A percentile compares a stretch with the other conserved stretches of the same genome.
Evolutionary conservation across 495 filamentous ascomycete genomes (phyloP).

Genomic region (Aspergillus avenaceus): DNA sequence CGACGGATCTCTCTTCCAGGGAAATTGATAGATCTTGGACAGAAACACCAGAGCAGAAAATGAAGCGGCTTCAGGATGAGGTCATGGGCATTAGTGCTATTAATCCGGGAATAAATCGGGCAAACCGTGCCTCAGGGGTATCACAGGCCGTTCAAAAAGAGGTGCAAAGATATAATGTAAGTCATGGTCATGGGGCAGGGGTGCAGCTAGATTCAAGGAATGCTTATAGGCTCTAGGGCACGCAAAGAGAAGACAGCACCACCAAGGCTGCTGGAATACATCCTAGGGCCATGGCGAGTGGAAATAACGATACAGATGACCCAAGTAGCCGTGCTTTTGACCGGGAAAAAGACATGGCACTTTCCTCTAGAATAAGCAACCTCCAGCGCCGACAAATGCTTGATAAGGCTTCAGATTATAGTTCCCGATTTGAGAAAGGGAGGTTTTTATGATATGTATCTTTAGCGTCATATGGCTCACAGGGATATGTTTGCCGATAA

Average conservation of each 20-base stretch:
- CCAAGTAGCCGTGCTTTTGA: constrained; percentile 87
- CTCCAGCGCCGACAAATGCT: constrained; percentile 75
- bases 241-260: constrained; percentile 58
- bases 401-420: constrained; percentile 76
- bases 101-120: neutral
- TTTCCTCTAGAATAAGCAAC: constrained; percentile 67
- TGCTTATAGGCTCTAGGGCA: constrained; percentile 36
- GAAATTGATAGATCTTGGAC: constrained; percentile 69
- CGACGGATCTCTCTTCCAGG: constrained; percentile 35
- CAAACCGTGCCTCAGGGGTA: constrained; percentile 9
- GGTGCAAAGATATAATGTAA: constrained; percentile 58
- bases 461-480: no score
- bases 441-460: constrained; percentile 51
- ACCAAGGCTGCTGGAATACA: constrained; percentile 49
- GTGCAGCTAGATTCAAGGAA: neutral
- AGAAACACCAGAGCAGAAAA: constrained; percentile 86
- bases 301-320: constrained; percentile 85
- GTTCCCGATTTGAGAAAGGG: constrained; percentile 74
- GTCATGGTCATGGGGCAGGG: constrained; percentile 4
- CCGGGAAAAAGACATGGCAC: constrained; percentile 88
- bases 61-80: constrained; percentile 72
- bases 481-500: no score
- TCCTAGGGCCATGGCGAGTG: constrained; percentile 26
- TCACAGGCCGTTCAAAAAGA: constrained; percentile 45
- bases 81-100: constrained; percentile 65